Conservation (phyloP, 2,329 filamentous ascomycete genomes). For the Talaromyces marneffei region DNA sequence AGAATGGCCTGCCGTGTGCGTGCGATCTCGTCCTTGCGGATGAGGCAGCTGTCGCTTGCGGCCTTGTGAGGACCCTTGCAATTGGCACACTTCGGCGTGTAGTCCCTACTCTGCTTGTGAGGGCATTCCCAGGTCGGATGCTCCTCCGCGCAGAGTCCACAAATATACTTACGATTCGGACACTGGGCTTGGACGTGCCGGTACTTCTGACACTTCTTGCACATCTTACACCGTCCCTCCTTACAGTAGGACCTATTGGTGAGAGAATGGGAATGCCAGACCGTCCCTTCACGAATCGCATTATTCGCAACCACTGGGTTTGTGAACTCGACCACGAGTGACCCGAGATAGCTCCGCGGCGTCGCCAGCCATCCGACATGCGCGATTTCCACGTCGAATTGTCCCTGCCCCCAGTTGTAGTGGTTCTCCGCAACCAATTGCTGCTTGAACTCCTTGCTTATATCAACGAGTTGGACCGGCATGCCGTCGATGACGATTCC, state of each 20-base stretch:
- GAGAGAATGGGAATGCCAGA: not conserved
- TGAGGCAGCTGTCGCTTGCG: not conserved
- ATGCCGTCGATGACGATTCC: no score
- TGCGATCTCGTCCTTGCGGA: not conserved
- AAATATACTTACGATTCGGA: not conserved
- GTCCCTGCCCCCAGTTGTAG: not conserved
- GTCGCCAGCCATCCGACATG: not conserved
- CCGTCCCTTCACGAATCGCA: not conserved
- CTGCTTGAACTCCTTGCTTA: not conserved
- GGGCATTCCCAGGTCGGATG: conserved; percentile 1
- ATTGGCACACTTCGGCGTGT: not conserved
- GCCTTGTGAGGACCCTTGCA: not conserved
- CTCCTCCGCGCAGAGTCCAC: not conserved
- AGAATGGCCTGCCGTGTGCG: not conserved
- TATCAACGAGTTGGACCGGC: no score
- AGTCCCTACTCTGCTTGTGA: not conserved
- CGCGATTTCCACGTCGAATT: not conserved
- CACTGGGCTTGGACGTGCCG: not conserved
- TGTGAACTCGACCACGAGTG: not conserved
- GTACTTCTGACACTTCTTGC: not conserved
- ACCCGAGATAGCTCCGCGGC: not conserved
- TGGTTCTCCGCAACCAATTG: not conserved
- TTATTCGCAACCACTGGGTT: not conserved
- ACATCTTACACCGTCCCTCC: not conserved
- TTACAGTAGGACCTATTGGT: not conserved